Conservation (phyloP, 345 rosid species). For the Physaria fendleri region DNA sequence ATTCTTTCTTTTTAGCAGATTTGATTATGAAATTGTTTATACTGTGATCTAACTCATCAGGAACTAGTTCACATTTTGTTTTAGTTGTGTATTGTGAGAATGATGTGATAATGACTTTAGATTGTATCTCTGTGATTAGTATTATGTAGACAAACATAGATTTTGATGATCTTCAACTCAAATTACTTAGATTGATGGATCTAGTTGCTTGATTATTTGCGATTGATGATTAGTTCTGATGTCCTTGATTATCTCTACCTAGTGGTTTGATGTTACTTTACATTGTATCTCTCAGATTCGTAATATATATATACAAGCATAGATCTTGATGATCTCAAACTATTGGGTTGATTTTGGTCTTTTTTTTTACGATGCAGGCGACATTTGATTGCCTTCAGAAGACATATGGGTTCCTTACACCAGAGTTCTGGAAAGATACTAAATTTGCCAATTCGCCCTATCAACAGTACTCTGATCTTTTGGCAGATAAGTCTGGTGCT, state of each 20-base stretch:
- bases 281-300: no score
- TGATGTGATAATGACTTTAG: not conserved
- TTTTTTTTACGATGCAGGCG: slow-evolving; percentile 34
- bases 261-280: not conserved
- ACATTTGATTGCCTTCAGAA: slow-evolving; percentile 61
- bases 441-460: slow-evolving; percentile 47
- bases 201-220: not conserved
- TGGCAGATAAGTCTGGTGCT: slow-evolving; percentile 22
- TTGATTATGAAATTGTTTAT: no score
- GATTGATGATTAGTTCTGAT: not conserved
- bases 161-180: not conserved
- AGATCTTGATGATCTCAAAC: not conserved
- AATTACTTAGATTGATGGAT: not conserved
- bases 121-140: not conserved
- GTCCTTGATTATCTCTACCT: no score
- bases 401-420: slow-evolving; percentile 76
- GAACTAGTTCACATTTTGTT: not conserved
- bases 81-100: not conserved
- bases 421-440: slow-evolving; percentile 71
- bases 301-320: no score
- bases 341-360: not conserved
- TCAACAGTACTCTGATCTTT: slow-evolving; percentile 54
- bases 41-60: not conserved
- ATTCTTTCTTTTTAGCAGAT: no score
- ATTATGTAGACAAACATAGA: not conserved